Base-by-base conservation (phyloP, 2,329 filamentous ascomycete species). In the Cadophora sp. region DNA sequence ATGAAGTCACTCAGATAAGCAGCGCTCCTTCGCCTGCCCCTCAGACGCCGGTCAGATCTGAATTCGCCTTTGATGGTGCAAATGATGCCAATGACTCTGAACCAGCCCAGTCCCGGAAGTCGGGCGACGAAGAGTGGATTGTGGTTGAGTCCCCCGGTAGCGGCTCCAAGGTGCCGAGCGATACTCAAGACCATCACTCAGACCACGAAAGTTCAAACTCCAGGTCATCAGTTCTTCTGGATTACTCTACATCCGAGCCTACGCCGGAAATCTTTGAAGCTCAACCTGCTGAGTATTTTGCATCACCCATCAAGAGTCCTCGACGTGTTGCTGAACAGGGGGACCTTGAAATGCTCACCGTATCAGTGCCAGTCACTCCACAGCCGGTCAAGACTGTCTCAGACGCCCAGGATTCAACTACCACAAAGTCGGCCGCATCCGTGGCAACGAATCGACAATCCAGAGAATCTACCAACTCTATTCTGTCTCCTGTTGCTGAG, bases 211-310 rank as follows among this genome's bases (percentile, higher is more conserved):
- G 48, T 37, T n/a, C 60, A 29, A n/a, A 40, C 22, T 24, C 22
- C 26, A 22, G 40, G 9, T 40, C 51, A 26, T 67, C 61, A 1
- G 16, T 31, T 12, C 12, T 60, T 1, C 29, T 40, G 29, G 67
- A 64, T 12, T 73, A 73, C 55, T 46, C 67, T 9, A 56, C 62
- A 37, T 63, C 70, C 40, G 48, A 67, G 37, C 67, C 71, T 59
- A 67, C 67, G n/a, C 68, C 68, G 6, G 70, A 72, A 60, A 68
- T 73, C 26, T 59, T 63, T 22, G 60, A 71, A 53, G 65, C 70
- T 24, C 70, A 73, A 59, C 68, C 71, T 60, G 66, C 69, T n/a
- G 64, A 70, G 43, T 71, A 72, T 31, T 73, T 73, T 37, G 3
- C 40, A 48, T 22, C 34, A 19, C 34, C 62, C 55, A 22, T 56